Base-by-base conservation (phyloP, 257 asterid genomes). In the Mentha longifolia region DNA sequence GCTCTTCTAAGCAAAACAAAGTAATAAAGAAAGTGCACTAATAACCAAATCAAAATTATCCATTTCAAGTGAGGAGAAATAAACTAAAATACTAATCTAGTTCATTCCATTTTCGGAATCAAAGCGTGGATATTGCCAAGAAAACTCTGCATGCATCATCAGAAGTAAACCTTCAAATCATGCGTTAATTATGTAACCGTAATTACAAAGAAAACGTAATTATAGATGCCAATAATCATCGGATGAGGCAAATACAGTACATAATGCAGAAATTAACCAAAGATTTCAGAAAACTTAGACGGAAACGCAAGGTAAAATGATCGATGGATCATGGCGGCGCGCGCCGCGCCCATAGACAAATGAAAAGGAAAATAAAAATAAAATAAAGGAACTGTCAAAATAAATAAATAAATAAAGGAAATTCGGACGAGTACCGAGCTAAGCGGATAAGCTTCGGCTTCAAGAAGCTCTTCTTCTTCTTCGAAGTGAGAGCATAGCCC, bases 401-500 rank as follows among this genome's bases (percentile, higher is more conserved):
- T 45, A 61, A 20, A 35, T 13, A 42, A 51, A 57, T 5, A 16
- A 9, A n/a, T 52, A 15, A 49, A 6, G 52, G n/a, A 15, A 55
- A 0, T 22, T 20, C 17, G 50, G 65, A 70, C 37, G 52, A 57
- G 74, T 78, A 86, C 95, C 92, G 81, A 42, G 95, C 92, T 58
- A 86, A 74, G 22, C 75, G 77, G 59, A 86, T 82, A 67, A 88
- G 79, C 71, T 76, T 79, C 45, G 86, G 85, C 81, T 88, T 86
- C 82, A 88, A 78, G 74, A 88, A 88, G 79, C 95, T 88, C 80
- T 75, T 84, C 74, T 70, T 77, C 72, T 88, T 88, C 88, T 88
- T 86, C 1, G 85, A 81, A 51, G 95, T 88, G 67, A 88, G 86
- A 68, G 92, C 92, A 72, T 86, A 83, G 47, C 95, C 95, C 62